Evolutionary conservation across 1,284 basidiomycete species (phyloP).

Genomic region (Apiotrichum montevideense): DNA sequence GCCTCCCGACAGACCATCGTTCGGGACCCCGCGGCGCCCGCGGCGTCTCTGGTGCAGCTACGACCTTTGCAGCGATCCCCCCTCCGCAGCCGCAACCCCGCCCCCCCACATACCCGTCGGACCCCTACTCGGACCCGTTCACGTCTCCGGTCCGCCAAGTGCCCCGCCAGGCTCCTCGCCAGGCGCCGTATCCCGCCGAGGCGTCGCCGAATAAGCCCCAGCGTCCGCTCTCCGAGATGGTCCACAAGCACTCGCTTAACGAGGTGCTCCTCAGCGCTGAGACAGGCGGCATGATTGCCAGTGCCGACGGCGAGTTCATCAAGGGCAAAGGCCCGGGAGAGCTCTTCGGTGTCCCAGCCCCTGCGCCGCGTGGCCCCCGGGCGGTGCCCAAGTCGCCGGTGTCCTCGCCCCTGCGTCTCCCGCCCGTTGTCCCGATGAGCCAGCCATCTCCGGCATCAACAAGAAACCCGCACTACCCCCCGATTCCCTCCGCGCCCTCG

Average conservation of each 20-base stretch:
- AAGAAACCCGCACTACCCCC: not conserved
- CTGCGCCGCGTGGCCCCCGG: not conserved
- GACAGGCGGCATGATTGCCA: constrained; percentile 26
- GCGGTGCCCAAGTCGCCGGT: not conserved
- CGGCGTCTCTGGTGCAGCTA: not conserved
- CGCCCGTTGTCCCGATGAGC: not conserved
- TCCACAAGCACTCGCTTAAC: constrained; percentile 29
- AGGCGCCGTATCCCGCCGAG: not conserved
- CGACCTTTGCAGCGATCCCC: not conserved
- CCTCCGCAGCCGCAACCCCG: not conserved
- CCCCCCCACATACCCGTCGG: not conserved
- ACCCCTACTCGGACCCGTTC: not conserved
- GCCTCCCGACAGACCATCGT: not conserved
- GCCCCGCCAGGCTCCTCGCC: not conserved
- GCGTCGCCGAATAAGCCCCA: not conserved
- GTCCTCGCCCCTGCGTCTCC: not conserved
- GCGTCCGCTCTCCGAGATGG: not conserved
- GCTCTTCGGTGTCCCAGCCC: not conserved
- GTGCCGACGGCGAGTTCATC: not conserved
- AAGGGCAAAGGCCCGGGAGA: constrained; percentile 1
- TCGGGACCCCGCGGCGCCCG: not conserved
- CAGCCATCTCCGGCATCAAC: not conserved
- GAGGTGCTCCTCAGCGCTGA: constrained; percentile 32
- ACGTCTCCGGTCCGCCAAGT: not conserved
- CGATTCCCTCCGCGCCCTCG: too few relatives aligned